Conservation (phyloP, 2,329 filamentous ascomycete species). For the Macrophomina pseudophaseolina region DNA sequence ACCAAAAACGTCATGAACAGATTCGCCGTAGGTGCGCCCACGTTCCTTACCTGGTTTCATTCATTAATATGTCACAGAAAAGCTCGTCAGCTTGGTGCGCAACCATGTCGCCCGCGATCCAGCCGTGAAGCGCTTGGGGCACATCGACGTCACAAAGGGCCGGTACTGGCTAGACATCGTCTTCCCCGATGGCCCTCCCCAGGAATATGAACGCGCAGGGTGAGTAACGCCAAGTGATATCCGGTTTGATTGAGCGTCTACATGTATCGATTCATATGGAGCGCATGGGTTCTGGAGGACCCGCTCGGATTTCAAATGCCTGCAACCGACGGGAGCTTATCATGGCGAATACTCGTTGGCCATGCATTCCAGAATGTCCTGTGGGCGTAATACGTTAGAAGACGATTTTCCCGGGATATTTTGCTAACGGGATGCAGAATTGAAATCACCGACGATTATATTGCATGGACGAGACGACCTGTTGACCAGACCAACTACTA, state of each 20-base stretch:
- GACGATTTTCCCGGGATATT: slow-evolving; percentile 35
- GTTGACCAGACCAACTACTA: slow-evolving; percentile 44
- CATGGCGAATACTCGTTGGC: neutral
- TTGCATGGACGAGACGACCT: slow-evolving; percentile 42
- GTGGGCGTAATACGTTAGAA: neutral
- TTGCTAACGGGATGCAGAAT: slow-evolving; percentile 29
- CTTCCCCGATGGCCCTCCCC: slow-evolving; percentile 55
- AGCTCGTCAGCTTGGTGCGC: slow-evolving; percentile 46
- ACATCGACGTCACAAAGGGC: slow-evolving; percentile 47
- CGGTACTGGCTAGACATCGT: slow-evolving; percentile 54
- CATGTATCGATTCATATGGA: too few relatives aligned
- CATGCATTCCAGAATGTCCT: neutral
- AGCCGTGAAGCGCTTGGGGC: slow-evolving; percentile 38
- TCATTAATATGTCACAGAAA: slow-evolving; percentile 33
- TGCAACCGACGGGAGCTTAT: neutral
- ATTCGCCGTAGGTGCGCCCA: slow-evolving; percentile 12
- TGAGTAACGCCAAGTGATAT: slow-evolving; percentile 23
- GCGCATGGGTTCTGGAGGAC: neutral
- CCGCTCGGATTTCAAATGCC: neutral
- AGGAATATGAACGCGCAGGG: slow-evolving; percentile 55
- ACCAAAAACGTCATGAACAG: slow-evolving; percentile 43
- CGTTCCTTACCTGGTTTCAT: neutral
- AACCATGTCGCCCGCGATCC: slow-evolving; percentile 20
- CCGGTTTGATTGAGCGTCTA: neutral
- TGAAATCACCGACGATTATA: slow-evolving; percentile 46